These are phyloP conservation scores for Kregervanrija pseudodelftensis DNA, from an alignment of 805 yeast genomes.

Conservation along the genomic window DNA sequence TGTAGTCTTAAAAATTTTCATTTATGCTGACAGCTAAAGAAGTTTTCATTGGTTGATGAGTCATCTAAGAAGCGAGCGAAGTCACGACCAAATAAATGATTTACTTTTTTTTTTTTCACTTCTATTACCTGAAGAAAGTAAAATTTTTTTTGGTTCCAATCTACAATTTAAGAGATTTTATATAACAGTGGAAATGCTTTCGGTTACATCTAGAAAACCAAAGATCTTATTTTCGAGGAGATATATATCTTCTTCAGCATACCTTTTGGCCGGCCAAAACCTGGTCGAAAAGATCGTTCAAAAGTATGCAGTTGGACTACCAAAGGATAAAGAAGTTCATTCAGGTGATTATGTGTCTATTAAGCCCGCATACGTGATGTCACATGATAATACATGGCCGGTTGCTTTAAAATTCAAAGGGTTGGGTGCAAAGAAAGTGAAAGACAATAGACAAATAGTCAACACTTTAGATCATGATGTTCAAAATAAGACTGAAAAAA, in stretches of 20 bases:
- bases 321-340: conserved; percentile 66
- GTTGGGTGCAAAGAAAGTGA: conserved; percentile 78
- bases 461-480: conserved; percentile 97
- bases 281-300: conserved; percentile 95
- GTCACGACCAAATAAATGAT: no score
- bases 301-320: conserved; percentile 79
- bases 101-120: no score
- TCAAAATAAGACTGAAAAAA: conserved; percentile 85
- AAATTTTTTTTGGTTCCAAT: no score
- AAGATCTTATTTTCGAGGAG: conserved; percentile 4
- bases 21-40: no score
- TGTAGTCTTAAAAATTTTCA: no score
- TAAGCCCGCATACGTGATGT: conserved; percentile 96
- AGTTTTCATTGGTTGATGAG: no score
- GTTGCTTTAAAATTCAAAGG: conserved; percentile 96
- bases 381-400: conserved; percentile 99
- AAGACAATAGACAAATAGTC: conserved; percentile 85
- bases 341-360: conserved; percentile 95
- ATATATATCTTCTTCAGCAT: conserved; percentile 12
- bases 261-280: conserved; percentile 56
- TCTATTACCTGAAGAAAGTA: no score
- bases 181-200: no score
- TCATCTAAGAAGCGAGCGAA: no score
- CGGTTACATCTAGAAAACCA: no score
- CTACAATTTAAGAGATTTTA: no score